Conservation (phyloP, 2,329 filamentous ascomycete genomes). For the Cladophialophora psammophila region DNA sequence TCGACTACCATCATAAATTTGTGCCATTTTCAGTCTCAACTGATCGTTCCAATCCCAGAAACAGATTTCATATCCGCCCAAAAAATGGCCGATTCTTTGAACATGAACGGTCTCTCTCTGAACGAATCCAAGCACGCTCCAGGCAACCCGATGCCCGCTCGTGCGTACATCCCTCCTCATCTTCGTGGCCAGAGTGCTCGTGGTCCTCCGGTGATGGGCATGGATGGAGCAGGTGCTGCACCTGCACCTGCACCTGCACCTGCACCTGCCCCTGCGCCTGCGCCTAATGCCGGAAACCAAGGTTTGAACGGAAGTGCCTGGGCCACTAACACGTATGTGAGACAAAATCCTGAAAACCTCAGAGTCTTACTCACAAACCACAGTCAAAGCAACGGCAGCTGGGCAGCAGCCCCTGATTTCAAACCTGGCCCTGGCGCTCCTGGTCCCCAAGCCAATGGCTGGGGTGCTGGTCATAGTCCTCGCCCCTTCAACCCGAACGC, state of each 20-base stretch:
- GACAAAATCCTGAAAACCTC: background rate
- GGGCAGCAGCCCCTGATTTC: constrained; percentile 66
- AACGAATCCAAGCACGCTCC: constrained; percentile 68
- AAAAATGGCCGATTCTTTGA: constrained; percentile 62
- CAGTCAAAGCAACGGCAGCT: constrained; percentile 47
- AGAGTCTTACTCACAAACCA: constrained; percentile 9
- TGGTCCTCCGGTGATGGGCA: constrained; percentile 43
- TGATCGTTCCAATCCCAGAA: constrained; percentile 13
- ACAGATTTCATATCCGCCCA: constrained; percentile 14
- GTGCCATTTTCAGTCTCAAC: background rate
- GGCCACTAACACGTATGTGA: constrained; percentile 41
- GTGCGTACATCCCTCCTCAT: constrained; percentile 71
- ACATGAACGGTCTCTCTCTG: constrained; percentile 64
- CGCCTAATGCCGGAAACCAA: constrained; percentile 42
- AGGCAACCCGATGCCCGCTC: constrained; percentile 47
- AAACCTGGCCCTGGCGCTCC: constrained; percentile 50
- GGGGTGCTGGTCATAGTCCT: constrained; percentile 45
- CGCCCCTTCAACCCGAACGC: constrained; percentile 66
- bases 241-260: constrained; percentile 43
- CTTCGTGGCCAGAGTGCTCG: constrained; percentile 56
- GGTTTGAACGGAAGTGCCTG: constrained; percentile 47
- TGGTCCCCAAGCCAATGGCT: constrained; percentile 42
- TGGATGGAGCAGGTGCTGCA: constrained; percentile 47
- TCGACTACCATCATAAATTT: background rate
- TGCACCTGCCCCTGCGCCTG: constrained; percentile 40